Conservation (phyloP, 805 yeast species). For the Candida morakotiae region DNA sequence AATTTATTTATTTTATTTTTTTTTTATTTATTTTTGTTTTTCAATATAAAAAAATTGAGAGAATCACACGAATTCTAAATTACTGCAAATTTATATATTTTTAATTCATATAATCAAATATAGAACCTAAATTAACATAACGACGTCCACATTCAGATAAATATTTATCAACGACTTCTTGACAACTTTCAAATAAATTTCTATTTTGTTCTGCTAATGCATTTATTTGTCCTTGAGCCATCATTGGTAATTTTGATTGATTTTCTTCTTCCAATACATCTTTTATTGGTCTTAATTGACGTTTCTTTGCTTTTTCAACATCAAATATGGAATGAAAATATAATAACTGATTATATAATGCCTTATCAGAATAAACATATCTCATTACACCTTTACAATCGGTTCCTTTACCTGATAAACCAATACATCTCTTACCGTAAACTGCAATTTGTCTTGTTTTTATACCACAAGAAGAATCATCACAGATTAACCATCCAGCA, state of each 20-base stretch:
- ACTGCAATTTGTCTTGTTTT: slow-evolving; percentile 83
- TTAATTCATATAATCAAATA: slow-evolving; percentile 60
- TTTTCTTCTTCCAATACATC: slow-evolving; percentile 21
- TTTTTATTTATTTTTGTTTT: slow-evolving; percentile 1
- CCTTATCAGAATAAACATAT: slow-evolving; percentile 71
- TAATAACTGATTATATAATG: slow-evolving; percentile 78
- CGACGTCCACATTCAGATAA: slow-evolving; percentile 81
- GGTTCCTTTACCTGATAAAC: slow-evolving; percentile 54
- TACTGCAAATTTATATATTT: neutral
- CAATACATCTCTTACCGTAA: slow-evolving; percentile 82
- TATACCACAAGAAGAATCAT: slow-evolving; percentile 76
- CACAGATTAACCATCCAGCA: slow-evolving; percentile 83
- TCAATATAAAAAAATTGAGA: neutral
- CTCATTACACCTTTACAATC: slow-evolving; percentile 80
- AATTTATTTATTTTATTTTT: slow-evolving; percentile 1
- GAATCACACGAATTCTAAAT: slow-evolving; percentile 1
- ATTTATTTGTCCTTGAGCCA: slow-evolving; percentile 53
- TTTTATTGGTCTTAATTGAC: slow-evolving; percentile 51
- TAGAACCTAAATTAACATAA: slow-evolving; percentile 77
- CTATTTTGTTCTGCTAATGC: slow-evolving; percentile 82
- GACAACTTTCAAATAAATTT: slow-evolving; percentile 48
- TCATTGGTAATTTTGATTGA: slow-evolving; percentile 21
- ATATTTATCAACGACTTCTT: slow-evolving; percentile 65
- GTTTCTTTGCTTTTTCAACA: slow-evolving; percentile 66
- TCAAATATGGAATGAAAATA: slow-evolving; percentile 80